Base-by-base conservation (phyloP, 768 basidiomycete species). In the Tricholomella constricta region DNA sequence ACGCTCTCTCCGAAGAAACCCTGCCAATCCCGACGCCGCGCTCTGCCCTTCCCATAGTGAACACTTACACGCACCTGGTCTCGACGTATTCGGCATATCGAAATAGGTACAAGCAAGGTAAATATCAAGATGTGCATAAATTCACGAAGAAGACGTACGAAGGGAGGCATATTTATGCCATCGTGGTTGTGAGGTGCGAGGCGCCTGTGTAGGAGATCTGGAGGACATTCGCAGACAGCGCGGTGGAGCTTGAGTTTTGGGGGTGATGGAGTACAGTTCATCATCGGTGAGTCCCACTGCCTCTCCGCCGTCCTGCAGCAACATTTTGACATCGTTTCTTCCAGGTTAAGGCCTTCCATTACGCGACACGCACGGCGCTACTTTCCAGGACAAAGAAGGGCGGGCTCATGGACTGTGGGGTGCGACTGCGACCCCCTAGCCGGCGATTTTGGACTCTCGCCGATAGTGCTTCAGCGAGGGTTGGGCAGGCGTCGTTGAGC, bases 131-230 rank as follows among this genome's bases (percentile, higher is more conserved):
- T n/a, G 72, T 89, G n/a, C 81, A 77, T 64, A 87, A 87, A 31
- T 89, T 94, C 57, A 79, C 88, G 5, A 76, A 78, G 2, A 84
- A 73, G 14, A 64, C 89, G 62, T 90, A 88, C 60, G 67, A 62
- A 2, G 80, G 71, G 8, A 78, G 79, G 25, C 78, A 78, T 32
- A 82, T 92, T 3, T 72, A 81, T 47, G 78, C 84, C 5, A 77
- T 94, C 48, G 83, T 94, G 6, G 92, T 94, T 59, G 92, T 94
- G 2, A 94, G 89, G 87, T 94, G 92, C 59, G 92, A 93, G 62
- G 88, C 87, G 0, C 88, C 91, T 0, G 82, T 90, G 12, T 72
- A 72, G 54, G 70, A 56, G 29, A 17, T 73, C 6, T 92, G 89
- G 89, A 80, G 73, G 59, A 86, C 86, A 54, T 73, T 89, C 38